Percentiles rank a stretch among this genome's conserved stretches.
Evolutionary conservation across 176 grass and related monocot genomes (phyloP).

Genomic region (Bolboschoenus planiculmis): DNA sequence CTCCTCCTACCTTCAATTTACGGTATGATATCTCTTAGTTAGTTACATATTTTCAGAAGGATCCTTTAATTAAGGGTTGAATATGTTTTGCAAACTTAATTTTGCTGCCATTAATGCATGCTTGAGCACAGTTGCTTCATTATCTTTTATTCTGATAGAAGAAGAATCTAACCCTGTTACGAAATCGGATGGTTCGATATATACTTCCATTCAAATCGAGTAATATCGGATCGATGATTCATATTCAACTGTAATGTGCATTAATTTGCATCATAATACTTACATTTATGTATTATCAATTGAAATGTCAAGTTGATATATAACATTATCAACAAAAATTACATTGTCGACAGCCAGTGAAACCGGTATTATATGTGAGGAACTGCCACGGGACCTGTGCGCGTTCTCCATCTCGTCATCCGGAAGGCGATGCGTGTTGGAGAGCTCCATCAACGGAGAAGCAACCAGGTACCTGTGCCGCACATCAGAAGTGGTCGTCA

Average conservation of each 20-base stretch:
- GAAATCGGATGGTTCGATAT: too few relatives aligned
- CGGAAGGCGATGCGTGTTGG: conserved; percentile 48
- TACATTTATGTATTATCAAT: background rate
- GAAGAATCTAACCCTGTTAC: too few relatives aligned
- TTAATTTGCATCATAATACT: background rate
- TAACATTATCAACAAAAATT: background rate
- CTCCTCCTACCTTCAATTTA: background rate
- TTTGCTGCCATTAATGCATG: too few relatives aligned
- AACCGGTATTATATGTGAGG: conserved; percentile 44
- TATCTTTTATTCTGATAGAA: too few relatives aligned
- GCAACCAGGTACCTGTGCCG: conserved; percentile 23
- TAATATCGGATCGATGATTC: too few relatives aligned
- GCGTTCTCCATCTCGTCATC: conserved; percentile 55
- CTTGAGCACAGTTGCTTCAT: too few relatives aligned
- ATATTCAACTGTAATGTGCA: too few relatives aligned
- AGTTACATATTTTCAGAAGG: too few relatives aligned
- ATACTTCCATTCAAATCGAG: too few relatives aligned
- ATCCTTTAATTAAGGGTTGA: too few relatives aligned
- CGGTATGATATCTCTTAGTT: background rate
- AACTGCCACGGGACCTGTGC: conserved; percentile 54
- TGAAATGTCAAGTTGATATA: background rate
- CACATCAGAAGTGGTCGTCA: conserved; percentile 32
- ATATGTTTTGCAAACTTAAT: too few relatives aligned
- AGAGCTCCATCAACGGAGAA: conserved; percentile 22
- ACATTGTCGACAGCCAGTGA: background rate